Percentiles rank a stretch among this genome's conserved stretches.
These are phyloP conservation scores for Lophiostoma macrostomum DNA, from an alignment of 495 filamentous ascomycete genomes.

Conservation along the genomic window DNA sequence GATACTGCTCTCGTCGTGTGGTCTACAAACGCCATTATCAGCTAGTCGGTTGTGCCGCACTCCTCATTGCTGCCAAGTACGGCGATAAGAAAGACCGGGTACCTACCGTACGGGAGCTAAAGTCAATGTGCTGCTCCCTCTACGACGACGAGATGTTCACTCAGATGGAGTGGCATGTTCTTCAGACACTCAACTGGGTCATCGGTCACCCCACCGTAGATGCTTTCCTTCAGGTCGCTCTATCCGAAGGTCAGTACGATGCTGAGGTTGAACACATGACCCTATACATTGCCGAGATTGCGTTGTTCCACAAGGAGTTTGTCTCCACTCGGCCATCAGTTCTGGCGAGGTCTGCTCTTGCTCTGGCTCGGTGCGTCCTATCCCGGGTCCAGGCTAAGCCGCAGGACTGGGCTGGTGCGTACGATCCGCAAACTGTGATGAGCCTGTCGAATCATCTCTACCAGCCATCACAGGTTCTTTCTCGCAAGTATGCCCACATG, in stretches of 20 bases:
- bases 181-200: constrained; percentile 95
- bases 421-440: constrained; percentile 75
- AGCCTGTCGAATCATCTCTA: constrained; percentile 82
- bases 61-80: constrained; percentile 97
- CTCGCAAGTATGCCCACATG: constrained; percentile 80
- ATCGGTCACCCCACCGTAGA: constrained; percentile 95
- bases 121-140: constrained; percentile 97
- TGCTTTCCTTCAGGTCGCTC: constrained; percentile 76
- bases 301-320: constrained; percentile 93
- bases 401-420: constrained; percentile 75
- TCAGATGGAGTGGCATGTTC: constrained; percentile 99
- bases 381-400: constrained; percentile 70
- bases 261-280: constrained; percentile 92
- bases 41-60: constrained; percentile 90
- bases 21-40: constrained; percentile 99
- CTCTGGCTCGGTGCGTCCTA: constrained; percentile 82
- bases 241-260: constrained; percentile 62
- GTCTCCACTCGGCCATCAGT: constrained; percentile 85
- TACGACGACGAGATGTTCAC: constrained; percentile 99
- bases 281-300: constrained; percentile 88
- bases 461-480: constrained; percentile 78
- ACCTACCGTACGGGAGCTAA: constrained; percentile 89
- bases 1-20: constrained; percentile 97
- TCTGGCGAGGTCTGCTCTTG: constrained; percentile 82
- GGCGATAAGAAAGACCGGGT: constrained; percentile 97